Base-by-base conservation (phyloP, 441 rosid species). In the Eutrema salsugineum region DNA sequence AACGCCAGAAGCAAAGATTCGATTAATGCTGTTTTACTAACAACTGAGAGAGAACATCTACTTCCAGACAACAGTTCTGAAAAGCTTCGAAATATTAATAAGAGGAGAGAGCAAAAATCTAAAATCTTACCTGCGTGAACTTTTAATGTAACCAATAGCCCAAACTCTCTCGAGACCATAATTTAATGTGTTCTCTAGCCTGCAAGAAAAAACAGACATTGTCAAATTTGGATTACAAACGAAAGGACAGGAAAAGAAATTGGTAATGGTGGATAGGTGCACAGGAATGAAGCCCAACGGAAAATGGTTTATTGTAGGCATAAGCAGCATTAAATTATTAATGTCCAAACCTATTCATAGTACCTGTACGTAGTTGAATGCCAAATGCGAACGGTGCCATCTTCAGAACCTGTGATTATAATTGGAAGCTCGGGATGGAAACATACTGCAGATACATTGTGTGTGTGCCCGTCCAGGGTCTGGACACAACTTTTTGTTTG, bases 121-220 rank as follows among this genome's bases (percentile, higher is more conserved):
- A 54, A 53, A 60, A 57, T 57, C 85, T 83, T 76, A 94, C 99
- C 90, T 83, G 48, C 87, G 88, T 32, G 93, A 90, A 20, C 87
- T 67, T 77, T 82, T 94, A 82, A 83, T 82, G 85, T 79, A 85
- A 40, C 90, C 96, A 56, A 88, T 61, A 17, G 90, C 83, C 99
- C 99, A 90, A 36, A 91, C 97, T 80, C 99, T 79, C 84, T 83
- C 92, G 56, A 94, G 94, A 30, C 91, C 99, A 71, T 86, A 91
- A 77, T 86, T 88, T 72, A 91, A 75, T 16, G 96, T 94, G 77
- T 87, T 85, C 81, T 91, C 96, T 46, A 91, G 91, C 87, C 97
- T 94, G 89, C 28, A 71, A 63, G 49, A 39, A 46, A 54, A 62
- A 46, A 20, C 12, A 43, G 54, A 43, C 53, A 33, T 42, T 30